These are phyloP conservation scores for Peniophora sp. DNA, from an alignment of 1,284 basidiomycete species.

Conservation along the genomic window DNA sequence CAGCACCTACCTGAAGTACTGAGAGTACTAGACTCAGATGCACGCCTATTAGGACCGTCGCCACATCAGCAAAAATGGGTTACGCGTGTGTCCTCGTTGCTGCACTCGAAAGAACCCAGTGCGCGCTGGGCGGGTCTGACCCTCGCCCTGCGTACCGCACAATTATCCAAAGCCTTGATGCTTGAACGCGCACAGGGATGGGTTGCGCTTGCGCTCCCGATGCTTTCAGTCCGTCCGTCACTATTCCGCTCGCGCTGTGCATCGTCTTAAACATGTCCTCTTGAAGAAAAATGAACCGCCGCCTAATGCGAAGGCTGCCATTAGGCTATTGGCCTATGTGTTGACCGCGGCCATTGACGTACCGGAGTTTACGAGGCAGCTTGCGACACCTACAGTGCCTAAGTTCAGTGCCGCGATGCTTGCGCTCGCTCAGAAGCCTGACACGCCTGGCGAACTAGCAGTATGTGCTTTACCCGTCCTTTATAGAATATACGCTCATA, in stretches of 20 bases:
- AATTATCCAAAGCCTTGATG: conserved; percentile 49
- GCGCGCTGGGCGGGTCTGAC: conserved; percentile 72
- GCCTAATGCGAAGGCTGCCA: conserved; percentile 49
- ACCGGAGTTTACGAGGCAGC: conserved; percentile 70
- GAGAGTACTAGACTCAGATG: conserved; percentile 34
- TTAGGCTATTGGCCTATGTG: conserved; percentile 52
- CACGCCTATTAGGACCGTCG: conserved; percentile 46
- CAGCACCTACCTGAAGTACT: conserved; percentile 52
- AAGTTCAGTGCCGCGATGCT: conserved; percentile 60
- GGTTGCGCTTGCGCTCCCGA: conserved; percentile 54
- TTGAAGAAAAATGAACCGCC: conserved; percentile 60
- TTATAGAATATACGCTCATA: neutral
- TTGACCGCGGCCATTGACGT: conserved; percentile 50
- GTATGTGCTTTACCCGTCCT: conserved; percentile 22
- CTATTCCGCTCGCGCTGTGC: conserved; percentile 11
- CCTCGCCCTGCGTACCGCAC: conserved; percentile 57
- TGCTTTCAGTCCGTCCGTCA: conserved; percentile 53
- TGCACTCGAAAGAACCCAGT: conserved; percentile 65
- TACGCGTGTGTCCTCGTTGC: conserved; percentile 56
- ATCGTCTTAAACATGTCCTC: conserved; percentile 14
- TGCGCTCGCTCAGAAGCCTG: conserved; percentile 41
- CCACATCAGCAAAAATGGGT: conserved; percentile 67
- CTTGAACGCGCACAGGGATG: conserved; percentile 65
- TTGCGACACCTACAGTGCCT: conserved; percentile 59
- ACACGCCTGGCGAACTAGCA: conserved; percentile 36